These are phyloP conservation scores for Schwanniomyces occidentalis DNA, from an alignment of 805 yeast genomes.

Conservation along the genomic window DNA sequence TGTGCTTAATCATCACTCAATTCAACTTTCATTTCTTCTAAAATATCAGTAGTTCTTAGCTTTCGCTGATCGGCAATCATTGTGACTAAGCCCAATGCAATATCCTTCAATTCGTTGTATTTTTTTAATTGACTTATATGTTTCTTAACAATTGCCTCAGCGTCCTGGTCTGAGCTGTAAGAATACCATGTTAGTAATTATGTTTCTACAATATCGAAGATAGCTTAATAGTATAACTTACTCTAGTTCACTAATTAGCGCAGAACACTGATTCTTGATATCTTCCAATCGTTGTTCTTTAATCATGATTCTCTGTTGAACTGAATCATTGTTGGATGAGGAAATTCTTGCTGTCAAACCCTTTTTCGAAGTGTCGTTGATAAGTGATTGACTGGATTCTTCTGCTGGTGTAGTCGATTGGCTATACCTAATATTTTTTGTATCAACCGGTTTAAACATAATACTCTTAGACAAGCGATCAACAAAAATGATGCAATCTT, in stretches of 20 bases:
- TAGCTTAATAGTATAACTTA: constrained; percentile 7
- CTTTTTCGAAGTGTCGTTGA: too few species aligned
- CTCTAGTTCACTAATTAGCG: constrained; percentile 33
- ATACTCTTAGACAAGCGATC: too few species aligned
- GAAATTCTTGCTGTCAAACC: neutral
- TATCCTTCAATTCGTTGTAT: constrained; percentile 66
- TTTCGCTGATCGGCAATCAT: constrained; percentile 61
- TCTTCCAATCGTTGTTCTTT: constrained; percentile 27
- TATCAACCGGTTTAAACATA: too few species aligned
- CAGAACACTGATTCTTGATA: constrained; percentile 32
- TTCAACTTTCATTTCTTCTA: constrained; percentile 49
- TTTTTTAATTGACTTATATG: constrained; percentile 55
- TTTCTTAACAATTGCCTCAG: constrained; percentile 45
- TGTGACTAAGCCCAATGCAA: constrained; percentile 55
- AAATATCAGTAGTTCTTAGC: constrained; percentile 45
- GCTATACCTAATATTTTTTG: too few species aligned
- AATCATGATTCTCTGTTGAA: constrained; percentile 9
- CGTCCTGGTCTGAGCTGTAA: constrained; percentile 28
- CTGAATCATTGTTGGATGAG: constrained; percentile 1
- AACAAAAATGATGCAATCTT: too few species aligned
- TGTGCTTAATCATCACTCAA: constrained; percentile 10
- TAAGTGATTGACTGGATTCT: too few species aligned
- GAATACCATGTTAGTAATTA: constrained; percentile 6
- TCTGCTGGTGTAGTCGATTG: too few species aligned
- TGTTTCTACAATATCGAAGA: neutral